Evolutionary conservation across 495 filamentous ascomycete genomes (phyloP), one percentile per base, ranked within the genome.

Genomic region (Clavariopsis aquatica): DNA sequence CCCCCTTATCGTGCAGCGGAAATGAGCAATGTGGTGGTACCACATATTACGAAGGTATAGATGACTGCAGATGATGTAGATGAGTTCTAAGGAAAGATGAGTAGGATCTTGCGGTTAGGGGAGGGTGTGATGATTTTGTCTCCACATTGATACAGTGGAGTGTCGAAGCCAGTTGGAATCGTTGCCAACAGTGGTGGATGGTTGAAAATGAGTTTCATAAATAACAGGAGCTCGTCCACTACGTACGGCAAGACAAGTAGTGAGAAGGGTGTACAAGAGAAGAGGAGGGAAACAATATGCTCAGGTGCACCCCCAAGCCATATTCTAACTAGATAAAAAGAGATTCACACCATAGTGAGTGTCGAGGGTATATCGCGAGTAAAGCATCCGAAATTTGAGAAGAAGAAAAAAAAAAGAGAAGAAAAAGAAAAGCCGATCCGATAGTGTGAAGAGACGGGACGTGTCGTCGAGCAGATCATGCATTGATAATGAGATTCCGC

Each of bases 401-500:
- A 23, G 5, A 47, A 47, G 5, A n/a, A 47, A 23, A n/a, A n/a
- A 47, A 23, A 47, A n/a, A 47, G 43, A 4, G 20, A 8, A 52
- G 15, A n/a, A n/a, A n/a, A 52, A 52, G 20, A 52, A 15, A 28
- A 52, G 15, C 17, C 45, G 19, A 19, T 36, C 31, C 31, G 13
- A 36, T 36, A 36, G 6, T 36, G 13, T 36, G 13, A 49, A 41
- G 26, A 61, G 6, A 53, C 13, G 9, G 15, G 58, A 12, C 28
- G 31, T 43, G 20, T 20, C 29, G 13, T 34, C 31, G 47, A 20
- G 31, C 9, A 24, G 29, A n/a, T 55, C 46, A 68, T 2, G 65
- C 65, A 28, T 64, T 71, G 23, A 65, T 68, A 49, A 71, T 60
- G 23, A 68, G 52, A 28, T 71, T 71, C 22, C 65, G 52, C 27